These are phyloP conservation scores for Salvia splendens DNA, from an alignment of 257 asterid species.

Conservation along the genomic window DNA sequence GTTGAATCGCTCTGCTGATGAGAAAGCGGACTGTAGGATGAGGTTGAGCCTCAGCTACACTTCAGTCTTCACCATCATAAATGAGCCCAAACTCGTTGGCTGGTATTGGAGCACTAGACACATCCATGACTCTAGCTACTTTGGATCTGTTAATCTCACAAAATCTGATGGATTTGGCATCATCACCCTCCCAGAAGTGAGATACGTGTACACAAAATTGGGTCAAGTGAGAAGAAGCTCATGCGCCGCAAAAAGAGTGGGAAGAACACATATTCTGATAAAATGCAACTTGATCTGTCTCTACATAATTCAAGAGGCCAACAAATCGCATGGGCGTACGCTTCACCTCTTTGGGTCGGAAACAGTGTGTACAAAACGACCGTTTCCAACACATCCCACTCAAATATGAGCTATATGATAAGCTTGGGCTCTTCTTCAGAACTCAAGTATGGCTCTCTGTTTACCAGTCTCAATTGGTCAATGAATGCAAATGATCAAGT, in stretches of 20 bases:
- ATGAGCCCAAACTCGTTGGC: conserved; percentile 39
- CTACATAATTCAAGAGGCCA: background rate
- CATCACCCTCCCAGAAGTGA: conserved; percentile 30
- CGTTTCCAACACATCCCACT: conserved; percentile 6
- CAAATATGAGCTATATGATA: conserved; percentile 38
- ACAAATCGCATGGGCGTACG: background rate
- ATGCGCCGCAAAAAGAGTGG: conserved; percentile 38
- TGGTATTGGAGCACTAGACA: conserved; percentile 52
- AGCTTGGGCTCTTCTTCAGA: conserved; percentile 23
- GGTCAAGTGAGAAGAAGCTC: conserved; percentile 30
- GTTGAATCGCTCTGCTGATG: conserved; percentile 9
- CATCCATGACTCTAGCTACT: conserved; percentile 41
- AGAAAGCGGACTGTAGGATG: conserved; percentile 54
- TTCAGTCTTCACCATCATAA: conserved; percentile 43
- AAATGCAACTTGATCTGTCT: conserved; percentile 19
- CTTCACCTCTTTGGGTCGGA: conserved; percentile 5
- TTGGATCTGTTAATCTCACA: conserved; percentile 33
- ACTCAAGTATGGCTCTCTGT: background rate
- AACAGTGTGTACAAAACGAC: background rate
- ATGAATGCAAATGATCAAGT: background rate
- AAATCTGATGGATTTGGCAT: conserved; percentile 12
- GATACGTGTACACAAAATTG: conserved; percentile 55
- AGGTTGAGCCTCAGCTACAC: conserved; percentile 58
- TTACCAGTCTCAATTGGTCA: conserved; percentile 32
- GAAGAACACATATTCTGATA: conserved; percentile 37